A percentile compares a stretch with the other conserved stretches of the same genome.
These are phyloP conservation scores for Dacryopinax primogenitus DNA, from an alignment of 768 basidiomycete genomes.

Conservation along the genomic window DNA sequence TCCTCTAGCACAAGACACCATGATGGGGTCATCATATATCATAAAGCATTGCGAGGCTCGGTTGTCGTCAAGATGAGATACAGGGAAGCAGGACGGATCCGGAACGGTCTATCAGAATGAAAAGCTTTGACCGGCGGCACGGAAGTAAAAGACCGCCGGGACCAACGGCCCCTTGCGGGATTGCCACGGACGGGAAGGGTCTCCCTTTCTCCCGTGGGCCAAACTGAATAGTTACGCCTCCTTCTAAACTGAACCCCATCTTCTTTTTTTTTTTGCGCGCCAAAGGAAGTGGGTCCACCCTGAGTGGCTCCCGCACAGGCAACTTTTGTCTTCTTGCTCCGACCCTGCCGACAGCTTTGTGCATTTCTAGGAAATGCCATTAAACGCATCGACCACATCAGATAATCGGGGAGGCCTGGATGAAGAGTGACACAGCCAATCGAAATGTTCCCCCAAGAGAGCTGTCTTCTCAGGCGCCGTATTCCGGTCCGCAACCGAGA, in stretches of 20 bases:
- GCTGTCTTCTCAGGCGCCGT: neutral
- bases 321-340: no score
- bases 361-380: no score
- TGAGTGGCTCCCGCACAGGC: neutral
- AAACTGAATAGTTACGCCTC: neutral
- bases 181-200: conserved; percentile 4
- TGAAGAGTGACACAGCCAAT: neutral
- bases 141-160: neutral
- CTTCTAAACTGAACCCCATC: neutral
- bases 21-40: neutral
- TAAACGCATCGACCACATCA: no score
- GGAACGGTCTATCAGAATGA: neutral
- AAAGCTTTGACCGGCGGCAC: conserved; percentile 6
- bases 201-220: neutral
- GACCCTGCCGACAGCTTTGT: neutral
- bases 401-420: neutral
- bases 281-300: conserved; percentile 1
- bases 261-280: neutral
- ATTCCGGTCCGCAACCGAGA: conserved; percentile 6
- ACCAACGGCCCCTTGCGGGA: neutral
- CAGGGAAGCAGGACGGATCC: neutral
- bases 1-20: no score
- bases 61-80: neutral
- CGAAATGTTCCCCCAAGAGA: neutral
- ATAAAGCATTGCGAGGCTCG: neutral